phyloP scores from a whole-genome alignment of 2,329 filamentous ascomycete species.

The Rasamsonia emersonii region DNA sequence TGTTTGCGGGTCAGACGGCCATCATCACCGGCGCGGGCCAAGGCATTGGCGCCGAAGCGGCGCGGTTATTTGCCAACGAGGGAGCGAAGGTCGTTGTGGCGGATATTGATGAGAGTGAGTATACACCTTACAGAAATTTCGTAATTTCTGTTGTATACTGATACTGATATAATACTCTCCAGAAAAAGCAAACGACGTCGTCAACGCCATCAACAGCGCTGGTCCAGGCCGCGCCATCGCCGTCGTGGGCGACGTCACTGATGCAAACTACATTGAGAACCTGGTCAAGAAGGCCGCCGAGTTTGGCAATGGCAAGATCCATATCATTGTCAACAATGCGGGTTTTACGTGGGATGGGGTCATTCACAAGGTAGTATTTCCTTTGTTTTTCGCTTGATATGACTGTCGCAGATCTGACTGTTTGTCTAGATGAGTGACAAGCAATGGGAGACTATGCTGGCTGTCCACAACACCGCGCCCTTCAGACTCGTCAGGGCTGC shows the following conservation, averaged over 20 bases:
- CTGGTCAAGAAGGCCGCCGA: slow-evolving; percentile 68
- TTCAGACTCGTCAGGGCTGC: slow-evolving; percentile 75
- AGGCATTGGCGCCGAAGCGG: slow-evolving; percentile 80
- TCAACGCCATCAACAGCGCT: slow-evolving; percentile 57
- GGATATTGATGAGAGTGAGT: slow-evolving; percentile 66
- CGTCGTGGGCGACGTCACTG: slow-evolving; percentile 68
- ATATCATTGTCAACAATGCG: slow-evolving; percentile 86
- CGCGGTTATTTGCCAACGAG: slow-evolving; percentile 75
- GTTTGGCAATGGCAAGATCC: slow-evolving; percentile 79
- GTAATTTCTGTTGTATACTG: background rate
- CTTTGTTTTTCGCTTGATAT: slow-evolving; percentile 1
- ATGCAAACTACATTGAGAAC: slow-evolving; percentile 58
- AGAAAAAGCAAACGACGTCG: slow-evolving; percentile 63
- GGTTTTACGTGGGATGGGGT: slow-evolving; percentile 91
- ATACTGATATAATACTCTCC: slow-evolving; percentile 6
- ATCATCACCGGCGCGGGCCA: slow-evolving; percentile 83
- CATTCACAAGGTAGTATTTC: slow-evolving; percentile 61
- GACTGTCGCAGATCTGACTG: no score
- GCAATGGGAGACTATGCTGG: slow-evolving; percentile 83
- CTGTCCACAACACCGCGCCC: slow-evolving; percentile 74
- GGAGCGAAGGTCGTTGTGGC: slow-evolving; percentile 76
- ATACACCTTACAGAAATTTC: slow-evolving; percentile 2
- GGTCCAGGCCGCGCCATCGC: slow-evolving; percentile 60
- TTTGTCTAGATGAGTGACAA: slow-evolving; percentile 62
- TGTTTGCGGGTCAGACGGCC: slow-evolving; percentile 71